Conservation (phyloP, 73 alveolate genomes). For the Tetrahymena borealis region DNA sequence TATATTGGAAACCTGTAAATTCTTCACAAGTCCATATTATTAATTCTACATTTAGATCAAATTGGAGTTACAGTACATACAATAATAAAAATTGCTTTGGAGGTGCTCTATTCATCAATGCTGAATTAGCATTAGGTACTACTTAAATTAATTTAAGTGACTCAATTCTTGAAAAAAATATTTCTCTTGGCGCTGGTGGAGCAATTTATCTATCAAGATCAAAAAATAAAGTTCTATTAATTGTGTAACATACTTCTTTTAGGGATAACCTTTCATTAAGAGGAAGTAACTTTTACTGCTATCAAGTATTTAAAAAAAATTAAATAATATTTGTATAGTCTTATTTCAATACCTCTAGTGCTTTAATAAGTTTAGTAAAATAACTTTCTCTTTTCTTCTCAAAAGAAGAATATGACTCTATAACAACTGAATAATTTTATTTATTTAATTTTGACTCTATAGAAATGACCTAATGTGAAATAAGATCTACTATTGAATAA, state of each 20-base stretch:
- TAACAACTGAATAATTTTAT: no score
- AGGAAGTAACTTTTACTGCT: neutral
- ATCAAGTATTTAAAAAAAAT: neutral
- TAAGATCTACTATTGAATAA: no score
- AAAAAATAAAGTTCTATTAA: neutral
- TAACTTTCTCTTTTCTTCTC: neutral
- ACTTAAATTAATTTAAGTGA: no score
- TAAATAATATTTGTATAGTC: neutral
- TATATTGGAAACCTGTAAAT: neutral
- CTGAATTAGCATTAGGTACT: no score
- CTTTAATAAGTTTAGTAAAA: neutral
- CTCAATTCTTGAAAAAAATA: no score
- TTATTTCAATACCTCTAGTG: neutral
- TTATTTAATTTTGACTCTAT: no score
- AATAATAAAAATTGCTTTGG: no score
- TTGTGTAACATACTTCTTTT: neutral
- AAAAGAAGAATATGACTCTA: neutral
- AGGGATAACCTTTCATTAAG: neutral
- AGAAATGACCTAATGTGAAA: no score
- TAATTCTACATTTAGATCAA: neutral
- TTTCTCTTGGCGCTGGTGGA: neutral
- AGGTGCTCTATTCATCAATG: no score
- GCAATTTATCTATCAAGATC: neutral
- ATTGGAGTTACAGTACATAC: no score
- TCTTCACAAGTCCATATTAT: neutral